phyloP scores from a whole-genome alignment of 441 rosid genomes.

The Adansonia madagascariensis region DNA sequence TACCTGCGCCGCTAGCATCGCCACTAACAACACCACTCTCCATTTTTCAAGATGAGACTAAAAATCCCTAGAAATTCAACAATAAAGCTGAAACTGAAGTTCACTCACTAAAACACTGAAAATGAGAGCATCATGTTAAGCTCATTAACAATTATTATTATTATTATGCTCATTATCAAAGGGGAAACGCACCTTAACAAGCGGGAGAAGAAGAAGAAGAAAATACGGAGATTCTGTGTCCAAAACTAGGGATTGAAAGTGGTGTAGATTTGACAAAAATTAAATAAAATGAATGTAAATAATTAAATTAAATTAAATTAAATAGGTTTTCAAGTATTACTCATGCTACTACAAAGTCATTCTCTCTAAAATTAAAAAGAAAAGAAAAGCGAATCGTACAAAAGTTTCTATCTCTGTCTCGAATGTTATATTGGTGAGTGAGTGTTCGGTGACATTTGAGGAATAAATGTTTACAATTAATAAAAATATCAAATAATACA shows the following conservation, averaged over 20 bases:
- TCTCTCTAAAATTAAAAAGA: constrained; percentile 1
- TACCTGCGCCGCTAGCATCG: background rate
- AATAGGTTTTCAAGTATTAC: background rate
- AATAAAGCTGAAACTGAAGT: background rate
- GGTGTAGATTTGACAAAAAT: background rate
- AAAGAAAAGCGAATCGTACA: background rate
- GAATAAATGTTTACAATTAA: background rate
- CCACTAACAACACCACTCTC: constrained; percentile 28
- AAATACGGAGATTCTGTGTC: constrained; percentile 18
- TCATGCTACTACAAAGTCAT: background rate
- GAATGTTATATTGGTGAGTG: constrained; percentile 28
- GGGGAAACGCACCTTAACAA: background rate
- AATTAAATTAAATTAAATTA: background rate
- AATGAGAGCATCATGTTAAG: background rate
- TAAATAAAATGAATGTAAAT: background rate
- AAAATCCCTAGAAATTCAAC: constrained; percentile 22
- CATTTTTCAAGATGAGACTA: constrained; percentile 33
- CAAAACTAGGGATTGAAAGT: background rate
- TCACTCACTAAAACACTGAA: background rate
- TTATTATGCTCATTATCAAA: too few relatives aligned
- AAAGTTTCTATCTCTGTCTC: background rate
- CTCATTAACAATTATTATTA: too few relatives aligned
- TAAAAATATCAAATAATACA: constrained; percentile 12
- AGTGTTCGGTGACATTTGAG: constrained; percentile 49
- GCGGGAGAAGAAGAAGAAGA: background rate